Percentiles rank a stretch among this genome's conserved stretches.
These are phyloP conservation scores for Pleurotus tuber-regium DNA, from an alignment of 768 basidiomycete genomes.

Conservation along the genomic window DNA sequence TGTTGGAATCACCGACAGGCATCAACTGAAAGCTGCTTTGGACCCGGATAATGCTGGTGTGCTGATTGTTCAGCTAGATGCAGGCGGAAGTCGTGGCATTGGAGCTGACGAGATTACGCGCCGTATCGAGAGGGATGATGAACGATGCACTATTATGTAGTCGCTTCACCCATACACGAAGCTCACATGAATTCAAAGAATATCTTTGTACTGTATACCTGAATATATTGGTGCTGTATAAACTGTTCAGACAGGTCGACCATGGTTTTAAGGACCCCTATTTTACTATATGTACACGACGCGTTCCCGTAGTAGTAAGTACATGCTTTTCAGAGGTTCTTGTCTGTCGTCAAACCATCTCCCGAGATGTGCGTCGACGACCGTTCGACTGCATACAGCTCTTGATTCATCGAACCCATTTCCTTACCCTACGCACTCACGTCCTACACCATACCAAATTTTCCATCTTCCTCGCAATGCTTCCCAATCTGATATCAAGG, in stretches of 20 bases:
- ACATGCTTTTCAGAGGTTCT: not conserved
- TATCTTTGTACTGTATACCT: too few species aligned
- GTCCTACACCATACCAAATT: conserved; percentile 69
- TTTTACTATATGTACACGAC: too few species aligned
- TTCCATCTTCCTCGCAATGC: conserved; percentile 62
- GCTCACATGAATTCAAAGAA: too few species aligned
- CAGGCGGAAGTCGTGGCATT: conserved; percentile 29
- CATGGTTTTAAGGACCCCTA: too few species aligned
- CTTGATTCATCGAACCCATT: conserved; percentile 3
- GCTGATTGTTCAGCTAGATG: conserved; percentile 68
- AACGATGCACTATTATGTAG: conserved; percentile 75
- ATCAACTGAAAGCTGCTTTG: conserved; percentile 66
- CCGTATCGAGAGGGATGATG: conserved; percentile 48
- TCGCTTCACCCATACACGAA: too few species aligned
- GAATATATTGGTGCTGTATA: too few species aligned
- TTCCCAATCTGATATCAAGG: conserved; percentile 60
- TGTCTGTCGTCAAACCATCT: not conserved
- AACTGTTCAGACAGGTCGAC: too few species aligned
- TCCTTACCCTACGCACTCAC: conserved; percentile 51
- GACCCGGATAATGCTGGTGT: conserved; percentile 86
- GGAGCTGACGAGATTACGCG: conserved; percentile 57
- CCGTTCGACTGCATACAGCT: not conserved
- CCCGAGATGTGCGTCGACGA: not conserved
- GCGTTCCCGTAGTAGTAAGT: too few species aligned
- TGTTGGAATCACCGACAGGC: too few species aligned